Evolutionary conservation across 768 basidiomycete species (phyloP).

Genomic region (Calocera cornea): DNA sequence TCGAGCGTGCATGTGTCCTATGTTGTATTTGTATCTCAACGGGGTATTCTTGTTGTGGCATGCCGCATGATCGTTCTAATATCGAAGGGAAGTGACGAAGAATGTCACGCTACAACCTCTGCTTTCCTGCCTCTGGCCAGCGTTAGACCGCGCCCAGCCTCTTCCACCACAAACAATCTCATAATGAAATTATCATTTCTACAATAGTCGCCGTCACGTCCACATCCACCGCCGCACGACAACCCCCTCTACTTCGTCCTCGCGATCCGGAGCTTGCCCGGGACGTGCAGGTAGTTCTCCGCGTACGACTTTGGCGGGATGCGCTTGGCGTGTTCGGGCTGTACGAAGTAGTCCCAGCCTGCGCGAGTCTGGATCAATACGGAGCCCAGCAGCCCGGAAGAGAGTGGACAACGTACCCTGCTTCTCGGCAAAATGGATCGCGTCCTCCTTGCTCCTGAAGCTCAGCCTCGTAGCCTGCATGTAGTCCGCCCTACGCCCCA

Average conservation of each 20-base stretch:
- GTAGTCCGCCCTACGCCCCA: slow-evolving; percentile 63
- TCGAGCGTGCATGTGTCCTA: neutral
- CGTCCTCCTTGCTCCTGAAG: slow-evolving; percentile 80
- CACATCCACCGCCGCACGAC: neutral
- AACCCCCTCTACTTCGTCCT: slow-evolving; percentile 68
- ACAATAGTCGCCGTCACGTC: neutral
- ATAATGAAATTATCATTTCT: neutral
- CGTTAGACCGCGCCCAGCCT: too few relatives aligned
- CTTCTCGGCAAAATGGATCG: slow-evolving; percentile 90
- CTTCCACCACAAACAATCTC: too few relatives aligned
- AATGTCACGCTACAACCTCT: too few relatives aligned
- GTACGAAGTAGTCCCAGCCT: slow-evolving; percentile 81
- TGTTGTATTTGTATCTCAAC: neutral
- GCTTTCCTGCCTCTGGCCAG: too few relatives aligned
- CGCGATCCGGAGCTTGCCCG: slow-evolving; percentile 63
- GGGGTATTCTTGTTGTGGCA: too few relatives aligned
- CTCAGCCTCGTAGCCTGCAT: slow-evolving; percentile 79
- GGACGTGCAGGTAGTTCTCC: slow-evolving; percentile 80
- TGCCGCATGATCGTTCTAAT: too few relatives aligned
- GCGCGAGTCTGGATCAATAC: slow-evolving; percentile 12
- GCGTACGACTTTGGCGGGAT: slow-evolving; percentile 79
- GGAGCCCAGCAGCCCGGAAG: neutral
- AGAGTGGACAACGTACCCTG: slow-evolving; percentile 45
- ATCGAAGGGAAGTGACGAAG: too few relatives aligned
- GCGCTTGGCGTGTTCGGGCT: slow-evolving; percentile 45